phyloP scores from a whole-genome alignment of 2,329 filamentous ascomycete genomes.

The Aspergillus sp. region DNA sequence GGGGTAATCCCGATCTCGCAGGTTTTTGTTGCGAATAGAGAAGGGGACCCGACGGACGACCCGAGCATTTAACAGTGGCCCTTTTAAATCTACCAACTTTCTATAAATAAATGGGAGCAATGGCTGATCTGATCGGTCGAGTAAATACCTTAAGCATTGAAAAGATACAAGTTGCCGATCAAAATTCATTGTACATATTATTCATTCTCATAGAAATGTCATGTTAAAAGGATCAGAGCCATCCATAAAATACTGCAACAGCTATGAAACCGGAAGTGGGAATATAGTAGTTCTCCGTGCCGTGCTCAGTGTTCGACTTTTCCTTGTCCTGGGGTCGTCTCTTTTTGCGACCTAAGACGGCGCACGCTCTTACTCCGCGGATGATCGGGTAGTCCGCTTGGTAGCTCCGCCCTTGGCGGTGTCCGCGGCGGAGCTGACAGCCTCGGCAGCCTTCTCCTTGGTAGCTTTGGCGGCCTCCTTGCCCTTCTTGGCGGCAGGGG shows the following conservation, averaged over 20 bases:
- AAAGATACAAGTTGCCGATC: neutral
- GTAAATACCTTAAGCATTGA: neutral
- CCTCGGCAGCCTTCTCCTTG: slow-evolving; percentile 69
- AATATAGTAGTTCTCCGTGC: slow-evolving; percentile 10
- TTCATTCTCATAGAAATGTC: slow-evolving; percentile 20
- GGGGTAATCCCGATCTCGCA: slow-evolving; percentile 1
- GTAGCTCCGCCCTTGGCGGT: slow-evolving; percentile 75
- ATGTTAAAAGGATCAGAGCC: slow-evolving; percentile 10
- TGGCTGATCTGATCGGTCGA: neutral
- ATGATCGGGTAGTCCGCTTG: slow-evolving; percentile 61
- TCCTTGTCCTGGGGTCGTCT: slow-evolving; percentile 1
- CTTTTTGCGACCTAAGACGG: neutral
- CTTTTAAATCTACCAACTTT: neutral
- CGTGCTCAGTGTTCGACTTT: neutral
- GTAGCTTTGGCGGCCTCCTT: slow-evolving; percentile 70
- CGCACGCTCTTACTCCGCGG: slow-evolving; percentile 38
- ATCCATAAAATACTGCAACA: slow-evolving; percentile 8
- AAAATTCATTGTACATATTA: slow-evolving; percentile 19
- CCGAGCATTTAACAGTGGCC: neutral
- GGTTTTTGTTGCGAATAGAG: neutral
- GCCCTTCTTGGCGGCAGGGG: slow-evolving; percentile 72
- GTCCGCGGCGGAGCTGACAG: slow-evolving; percentile 64
- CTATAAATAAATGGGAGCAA: neutral
- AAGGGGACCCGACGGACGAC: neutral
- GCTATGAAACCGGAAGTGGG: slow-evolving; percentile 12